Percentiles rank a stretch among this genome's conserved stretches.
These are phyloP conservation scores for Puccinia triticina DNA, from an alignment of 1,284 basidiomycete genomes.

Conservation along the genomic window DNA sequence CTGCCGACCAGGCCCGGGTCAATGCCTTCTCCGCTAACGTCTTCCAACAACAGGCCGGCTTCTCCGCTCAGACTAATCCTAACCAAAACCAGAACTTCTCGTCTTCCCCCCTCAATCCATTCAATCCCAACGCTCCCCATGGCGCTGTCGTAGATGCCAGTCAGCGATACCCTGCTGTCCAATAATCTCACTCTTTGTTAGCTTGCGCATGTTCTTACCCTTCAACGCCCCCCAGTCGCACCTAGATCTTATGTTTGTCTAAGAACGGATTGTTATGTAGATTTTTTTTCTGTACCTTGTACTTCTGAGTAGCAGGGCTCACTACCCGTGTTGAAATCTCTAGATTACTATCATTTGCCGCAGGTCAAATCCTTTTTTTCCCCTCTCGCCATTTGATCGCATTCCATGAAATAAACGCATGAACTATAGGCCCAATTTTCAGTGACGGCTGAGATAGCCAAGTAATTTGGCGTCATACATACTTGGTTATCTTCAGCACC, in stretches of 20 bases:
- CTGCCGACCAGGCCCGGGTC: constrained; percentile 35
- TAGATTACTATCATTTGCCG: too few species aligned
- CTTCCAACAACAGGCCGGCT: constrained; percentile 39
- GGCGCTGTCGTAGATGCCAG: constrained; percentile 46
- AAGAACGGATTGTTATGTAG: too few species aligned
- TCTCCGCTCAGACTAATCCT: background rate
- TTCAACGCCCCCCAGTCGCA: background rate
- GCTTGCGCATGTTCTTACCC: too few species aligned
- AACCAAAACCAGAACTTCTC: background rate
- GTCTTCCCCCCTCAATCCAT: constrained; percentile 46
- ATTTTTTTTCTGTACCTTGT: too few species aligned
- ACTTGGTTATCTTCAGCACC: too few species aligned
- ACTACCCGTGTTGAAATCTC: too few species aligned
- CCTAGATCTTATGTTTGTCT: too few species aligned
- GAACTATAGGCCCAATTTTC: background rate
- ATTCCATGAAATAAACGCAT: too few species aligned
- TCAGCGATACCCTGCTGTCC: constrained; percentile 44
- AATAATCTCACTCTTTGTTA: background rate
- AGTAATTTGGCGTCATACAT: constrained; percentile 52
- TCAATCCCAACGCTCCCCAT: constrained; percentile 48
- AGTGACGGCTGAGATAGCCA: background rate
- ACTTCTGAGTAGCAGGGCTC: too few species aligned
- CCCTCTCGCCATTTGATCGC: too few species aligned
- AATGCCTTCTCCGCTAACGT: constrained; percentile 49
- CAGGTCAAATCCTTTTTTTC: too few species aligned